Conservation (phyloP, 1,139 yeast species). For the Wickerhamiella pararugosa region DNA sequence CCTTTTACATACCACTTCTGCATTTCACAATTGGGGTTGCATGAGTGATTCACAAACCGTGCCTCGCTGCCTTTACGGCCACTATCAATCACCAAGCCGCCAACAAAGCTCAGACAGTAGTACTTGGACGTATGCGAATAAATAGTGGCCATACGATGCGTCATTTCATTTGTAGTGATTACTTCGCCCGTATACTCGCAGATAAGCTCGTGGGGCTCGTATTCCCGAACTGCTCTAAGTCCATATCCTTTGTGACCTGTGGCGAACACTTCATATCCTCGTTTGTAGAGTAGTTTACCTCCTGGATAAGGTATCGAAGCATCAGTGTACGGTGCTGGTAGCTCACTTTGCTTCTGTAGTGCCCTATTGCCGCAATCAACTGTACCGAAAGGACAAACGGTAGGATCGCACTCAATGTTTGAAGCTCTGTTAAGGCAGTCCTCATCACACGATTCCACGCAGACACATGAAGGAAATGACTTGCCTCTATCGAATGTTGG, state of each 20-base stretch:
- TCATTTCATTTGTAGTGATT: conserved; percentile 24
- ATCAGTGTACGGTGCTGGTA: not conserved
- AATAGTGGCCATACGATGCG: conserved; percentile 19
- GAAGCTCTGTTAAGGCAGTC: conserved; percentile 23
- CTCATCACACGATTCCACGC: conserved; percentile 24
- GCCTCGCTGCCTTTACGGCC: conserved; percentile 30
- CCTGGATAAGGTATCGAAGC: conserved; percentile 1
- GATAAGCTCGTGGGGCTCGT: conserved; percentile 26
- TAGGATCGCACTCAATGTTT: conserved; percentile 26
- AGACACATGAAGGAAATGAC: conserved; percentile 21
- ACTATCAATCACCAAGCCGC: conserved; percentile 28
- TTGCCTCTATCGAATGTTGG: conserved; percentile 6
- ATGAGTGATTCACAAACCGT: conserved; percentile 32
- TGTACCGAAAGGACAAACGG: conserved; percentile 24
- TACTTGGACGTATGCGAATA: conserved; percentile 20
- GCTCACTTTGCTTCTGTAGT: conserved; percentile 16
- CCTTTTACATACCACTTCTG: conserved; percentile 31
- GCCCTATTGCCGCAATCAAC: conserved; percentile 29
- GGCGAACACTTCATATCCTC: conserved; percentile 11
- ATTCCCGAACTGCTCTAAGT: conserved; percentile 24
- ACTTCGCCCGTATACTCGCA: conserved; percentile 34
- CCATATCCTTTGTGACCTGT: conserved; percentile 27
- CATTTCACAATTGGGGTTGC: conserved; percentile 30
- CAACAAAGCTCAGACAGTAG: conserved; percentile 27
- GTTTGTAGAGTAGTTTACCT: conserved; percentile 5